Evolutionary conservation across 2,329 filamentous ascomycete genomes (phyloP).

Genomic region (Hypomyces rosellus): DNA sequence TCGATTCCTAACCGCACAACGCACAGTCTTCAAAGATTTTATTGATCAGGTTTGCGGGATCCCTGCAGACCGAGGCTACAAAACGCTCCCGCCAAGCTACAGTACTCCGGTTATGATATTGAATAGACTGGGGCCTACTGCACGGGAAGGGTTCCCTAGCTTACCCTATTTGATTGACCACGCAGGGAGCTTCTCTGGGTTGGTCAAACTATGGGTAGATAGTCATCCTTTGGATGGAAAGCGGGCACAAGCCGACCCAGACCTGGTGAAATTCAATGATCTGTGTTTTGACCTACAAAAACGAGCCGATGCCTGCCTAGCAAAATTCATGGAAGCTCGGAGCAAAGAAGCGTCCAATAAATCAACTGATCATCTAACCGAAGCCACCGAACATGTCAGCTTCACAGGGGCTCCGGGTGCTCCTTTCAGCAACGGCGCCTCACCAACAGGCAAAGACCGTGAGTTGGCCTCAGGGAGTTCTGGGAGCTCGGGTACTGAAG

Average conservation of each 20-base stretch:
- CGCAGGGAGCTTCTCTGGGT: slow-evolving; percentile 72
- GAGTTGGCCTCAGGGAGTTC: slow-evolving; percentile 42
- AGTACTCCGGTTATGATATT: slow-evolving; percentile 89
- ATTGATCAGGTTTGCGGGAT: slow-evolving; percentile 83
- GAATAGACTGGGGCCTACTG: slow-evolving; percentile 69
- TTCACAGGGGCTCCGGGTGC: slow-evolving; percentile 30
- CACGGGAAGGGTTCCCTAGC: slow-evolving; percentile 86
- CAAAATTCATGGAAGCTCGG: slow-evolving; percentile 41
- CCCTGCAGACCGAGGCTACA: slow-evolving; percentile 59
- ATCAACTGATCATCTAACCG: slow-evolving; percentile 34
- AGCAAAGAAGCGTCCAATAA: slow-evolving; percentile 28
- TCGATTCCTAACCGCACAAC: slow-evolving; percentile 68
- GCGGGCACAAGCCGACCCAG: slow-evolving; percentile 34
- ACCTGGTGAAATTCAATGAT: slow-evolving; percentile 47
- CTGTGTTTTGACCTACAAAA: slow-evolving; percentile 45
- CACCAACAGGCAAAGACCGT: slow-evolving; percentile 21
- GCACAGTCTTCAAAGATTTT: slow-evolving; percentile 76
- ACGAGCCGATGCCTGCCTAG: slow-evolving; percentile 46
- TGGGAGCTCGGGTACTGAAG: slow-evolving; percentile 37
- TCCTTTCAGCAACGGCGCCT: slow-evolving; percentile 20
- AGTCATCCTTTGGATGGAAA: slow-evolving; percentile 35
- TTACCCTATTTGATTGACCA: slow-evolving; percentile 91
- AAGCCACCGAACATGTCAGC: slow-evolving; percentile 41
- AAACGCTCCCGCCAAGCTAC: slow-evolving; percentile 73
- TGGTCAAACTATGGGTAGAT: slow-evolving; percentile 77